phyloP scores from a whole-genome alignment of 208 protist genomes.

The Leishmania tropica region DNA sequence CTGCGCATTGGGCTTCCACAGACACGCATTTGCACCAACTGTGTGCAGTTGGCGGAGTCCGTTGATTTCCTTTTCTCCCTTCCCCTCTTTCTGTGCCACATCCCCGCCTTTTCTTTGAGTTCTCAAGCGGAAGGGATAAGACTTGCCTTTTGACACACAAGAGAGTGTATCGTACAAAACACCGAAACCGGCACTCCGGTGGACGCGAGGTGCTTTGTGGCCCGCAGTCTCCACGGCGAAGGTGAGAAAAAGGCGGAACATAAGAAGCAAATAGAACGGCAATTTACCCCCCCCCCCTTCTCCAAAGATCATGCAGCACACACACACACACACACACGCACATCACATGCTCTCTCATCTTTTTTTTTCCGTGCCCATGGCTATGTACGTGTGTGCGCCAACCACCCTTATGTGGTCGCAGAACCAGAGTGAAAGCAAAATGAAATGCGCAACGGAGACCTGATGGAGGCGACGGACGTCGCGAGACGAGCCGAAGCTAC shows the following conservation, averaged over 20 bases:
- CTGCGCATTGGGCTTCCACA: background rate
- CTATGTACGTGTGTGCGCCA: too few species aligned
- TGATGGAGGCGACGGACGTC: background rate
- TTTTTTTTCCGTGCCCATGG: too few species aligned
- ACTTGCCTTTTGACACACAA: background rate
- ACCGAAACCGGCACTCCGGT: background rate
- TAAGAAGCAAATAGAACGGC: too few species aligned
- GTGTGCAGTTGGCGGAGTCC: background rate
- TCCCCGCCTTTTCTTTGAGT: background rate
- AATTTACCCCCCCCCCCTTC: too few species aligned
- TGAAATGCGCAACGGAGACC: background rate
- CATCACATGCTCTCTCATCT: too few species aligned
- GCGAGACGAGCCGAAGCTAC: background rate
- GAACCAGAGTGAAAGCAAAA: background rate
- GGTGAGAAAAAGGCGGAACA: too few species aligned
- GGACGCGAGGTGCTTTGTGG: too few species aligned
- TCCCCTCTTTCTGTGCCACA: background rate
- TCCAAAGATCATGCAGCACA: too few species aligned
- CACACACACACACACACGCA: too few species aligned
- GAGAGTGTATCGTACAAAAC: background rate
- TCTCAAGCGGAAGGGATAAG: background rate
- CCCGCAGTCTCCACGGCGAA: too few species aligned
- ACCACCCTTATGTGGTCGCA: too few species aligned
- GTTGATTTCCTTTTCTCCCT: background rate
- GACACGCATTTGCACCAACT: background rate